Evolutionary conservation across 2,329 filamentous ascomycete genomes (phyloP).

Genomic region (Diaporthe sp.): DNA sequence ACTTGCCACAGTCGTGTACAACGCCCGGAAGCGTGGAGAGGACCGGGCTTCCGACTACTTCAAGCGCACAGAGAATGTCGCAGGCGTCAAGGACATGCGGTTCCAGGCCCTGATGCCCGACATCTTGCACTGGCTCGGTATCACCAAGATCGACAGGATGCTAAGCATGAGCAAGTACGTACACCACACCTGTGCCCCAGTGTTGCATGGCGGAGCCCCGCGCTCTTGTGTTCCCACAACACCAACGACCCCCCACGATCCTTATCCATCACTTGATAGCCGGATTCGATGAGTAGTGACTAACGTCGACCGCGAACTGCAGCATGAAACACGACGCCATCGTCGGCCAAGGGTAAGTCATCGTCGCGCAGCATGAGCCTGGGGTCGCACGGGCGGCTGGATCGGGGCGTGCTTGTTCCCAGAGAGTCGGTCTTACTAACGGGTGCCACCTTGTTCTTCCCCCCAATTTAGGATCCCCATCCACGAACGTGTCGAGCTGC

Average conservation of each 20-base stretch:
- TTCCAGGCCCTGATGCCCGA: slow-evolving; percentile 99
- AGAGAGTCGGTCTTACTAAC: slow-evolving; percentile 38
- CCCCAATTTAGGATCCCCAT: slow-evolving; percentile 76
- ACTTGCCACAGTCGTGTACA: slow-evolving; percentile 71
- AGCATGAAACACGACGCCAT: slow-evolving; percentile 94
- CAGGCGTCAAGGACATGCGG: slow-evolving; percentile 95
- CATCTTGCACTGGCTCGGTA: slow-evolving; percentile 97
- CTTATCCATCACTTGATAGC: slow-evolving; percentile 12
- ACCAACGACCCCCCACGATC: not conserved
- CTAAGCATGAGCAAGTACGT: slow-evolving; percentile 95
- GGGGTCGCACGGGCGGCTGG: slow-evolving; percentile 15
- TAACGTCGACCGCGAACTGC: slow-evolving; percentile 40
- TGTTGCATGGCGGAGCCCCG: not conserved
- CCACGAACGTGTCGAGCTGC: slow-evolving; percentile 89
- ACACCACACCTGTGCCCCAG: not conserved
- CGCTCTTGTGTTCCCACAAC: not conserved
- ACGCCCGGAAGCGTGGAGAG: slow-evolving; percentile 82
- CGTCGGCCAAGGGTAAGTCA: slow-evolving; percentile 78
- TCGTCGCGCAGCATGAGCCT: not conserved
- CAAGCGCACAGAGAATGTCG: slow-evolving; percentile 97
- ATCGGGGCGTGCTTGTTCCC: not conserved
- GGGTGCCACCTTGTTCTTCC: slow-evolving; percentile 8
- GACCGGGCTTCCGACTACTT: slow-evolving; percentile 94
- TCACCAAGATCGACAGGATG: slow-evolving; percentile 99
- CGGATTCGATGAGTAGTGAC: slow-evolving; percentile 28